phyloP scores from a whole-genome alignment of 2,329 filamentous ascomycete species.

The Calcarisporium arbuscula region DNA sequence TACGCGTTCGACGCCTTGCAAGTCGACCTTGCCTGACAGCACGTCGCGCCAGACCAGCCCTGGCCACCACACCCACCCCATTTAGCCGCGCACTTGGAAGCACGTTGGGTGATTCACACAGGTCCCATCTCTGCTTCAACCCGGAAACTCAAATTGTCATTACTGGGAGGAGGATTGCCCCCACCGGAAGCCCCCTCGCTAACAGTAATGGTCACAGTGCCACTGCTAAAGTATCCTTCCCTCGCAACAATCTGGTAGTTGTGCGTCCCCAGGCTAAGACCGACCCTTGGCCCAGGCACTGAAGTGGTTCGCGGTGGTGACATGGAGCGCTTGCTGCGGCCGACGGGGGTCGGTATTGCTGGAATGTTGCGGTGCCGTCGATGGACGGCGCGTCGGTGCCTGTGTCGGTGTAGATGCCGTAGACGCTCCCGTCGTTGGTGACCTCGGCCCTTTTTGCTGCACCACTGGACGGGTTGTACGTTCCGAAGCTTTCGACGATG shows the following conservation, averaged over 20 bases:
- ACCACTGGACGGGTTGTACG: conserved; percentile 27
- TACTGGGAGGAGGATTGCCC: conserved; percentile 15
- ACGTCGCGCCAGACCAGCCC: conserved; percentile 17
- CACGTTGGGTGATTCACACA: not conserved
- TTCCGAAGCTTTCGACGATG: conserved; percentile 31
- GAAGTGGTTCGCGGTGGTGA: conserved; percentile 44
- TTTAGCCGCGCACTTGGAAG: conserved; percentile 14
- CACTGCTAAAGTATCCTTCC: conserved; percentile 46
- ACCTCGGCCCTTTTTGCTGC: conserved; percentile 26
- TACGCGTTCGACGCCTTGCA: conserved; percentile 16
- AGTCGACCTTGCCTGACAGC: conserved; percentile 16
- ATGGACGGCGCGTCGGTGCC: conserved; percentile 40
- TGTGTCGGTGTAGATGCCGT: conserved; percentile 29
- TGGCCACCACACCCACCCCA: conserved; percentile 17
- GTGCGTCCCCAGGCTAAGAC: conserved; percentile 40
- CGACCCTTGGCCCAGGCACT: conserved; percentile 35
- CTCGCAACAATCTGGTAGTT: conserved; percentile 51
- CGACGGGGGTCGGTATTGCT: conserved; percentile 43
- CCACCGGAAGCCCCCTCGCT: no score
- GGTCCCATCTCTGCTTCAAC: no score
- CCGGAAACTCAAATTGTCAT: not conserved
- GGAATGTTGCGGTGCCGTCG: conserved; percentile 41
- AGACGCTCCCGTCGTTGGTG: conserved; percentile 28
- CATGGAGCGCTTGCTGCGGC: no score
- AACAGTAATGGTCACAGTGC: conserved; percentile 41